phyloP scores from a whole-genome alignment of 2,329 filamentous ascomycete genomes.

The Pezicula rhizophila region DNA sequence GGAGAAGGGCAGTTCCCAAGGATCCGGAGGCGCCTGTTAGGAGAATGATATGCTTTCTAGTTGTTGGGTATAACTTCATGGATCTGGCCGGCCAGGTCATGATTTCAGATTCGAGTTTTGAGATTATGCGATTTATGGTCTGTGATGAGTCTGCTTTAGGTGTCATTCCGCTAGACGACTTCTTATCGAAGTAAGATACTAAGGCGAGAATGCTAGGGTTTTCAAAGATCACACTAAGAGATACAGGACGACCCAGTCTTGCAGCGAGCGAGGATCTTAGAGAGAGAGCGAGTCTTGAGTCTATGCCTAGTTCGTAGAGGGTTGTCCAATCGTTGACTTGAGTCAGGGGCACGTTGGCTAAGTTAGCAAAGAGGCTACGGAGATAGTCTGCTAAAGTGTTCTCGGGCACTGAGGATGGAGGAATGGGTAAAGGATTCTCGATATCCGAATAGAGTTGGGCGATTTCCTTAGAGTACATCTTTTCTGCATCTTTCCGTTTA shows the following conservation, averaged over 20 bases:
- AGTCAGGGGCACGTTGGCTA: constrained; percentile 10
- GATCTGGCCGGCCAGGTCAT: constrained; percentile 15
- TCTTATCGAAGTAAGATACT: not conserved
- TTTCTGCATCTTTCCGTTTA: constrained; percentile 24
- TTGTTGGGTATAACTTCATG: constrained; percentile 2
- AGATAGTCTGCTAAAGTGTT: constrained; percentile 15
- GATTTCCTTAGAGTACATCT: constrained; percentile 19
- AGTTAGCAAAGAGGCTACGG: constrained; percentile 11
- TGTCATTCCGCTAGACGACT: constrained; percentile 1
- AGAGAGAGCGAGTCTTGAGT: constrained; percentile 20
- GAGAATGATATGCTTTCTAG: constrained; percentile 16
- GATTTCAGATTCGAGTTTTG: constrained; percentile 18
- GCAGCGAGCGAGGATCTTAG: constrained; percentile 18
- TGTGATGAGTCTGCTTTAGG: constrained; percentile 3
- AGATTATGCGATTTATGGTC: constrained; percentile 16
- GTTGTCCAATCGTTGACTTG: constrained; percentile 19
- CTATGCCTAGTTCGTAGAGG: constrained; percentile 21
- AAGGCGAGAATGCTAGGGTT: constrained; percentile 11
- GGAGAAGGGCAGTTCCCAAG: constrained; percentile 19
- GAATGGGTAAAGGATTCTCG: not conserved
- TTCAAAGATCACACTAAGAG: constrained; percentile 25
- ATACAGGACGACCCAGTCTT: constrained; percentile 18
- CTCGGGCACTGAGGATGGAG: not conserved
- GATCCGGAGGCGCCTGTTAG: constrained; percentile 22
- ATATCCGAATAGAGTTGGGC: constrained; percentile 14